Percentiles rank a stretch among this genome's conserved stretches.
These are phyloP conservation scores for Eucalyptus sp. DNA, from an alignment of 345 rosid species.

Conservation along the genomic window DNA sequence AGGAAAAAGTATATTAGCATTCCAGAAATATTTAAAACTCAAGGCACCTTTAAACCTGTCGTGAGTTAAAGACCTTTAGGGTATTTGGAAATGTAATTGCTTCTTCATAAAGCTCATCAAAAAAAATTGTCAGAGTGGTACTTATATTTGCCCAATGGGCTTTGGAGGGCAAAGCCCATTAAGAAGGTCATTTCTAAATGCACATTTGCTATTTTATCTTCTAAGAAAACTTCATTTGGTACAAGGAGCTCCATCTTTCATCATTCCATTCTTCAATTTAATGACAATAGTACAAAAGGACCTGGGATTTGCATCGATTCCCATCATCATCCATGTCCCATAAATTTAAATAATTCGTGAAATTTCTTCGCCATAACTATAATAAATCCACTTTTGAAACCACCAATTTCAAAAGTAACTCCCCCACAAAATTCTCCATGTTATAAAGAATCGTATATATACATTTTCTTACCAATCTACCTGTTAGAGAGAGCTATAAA, in stretches of 20 bases:
- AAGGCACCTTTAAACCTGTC: rapidly evolving
- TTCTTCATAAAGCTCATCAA: not conserved
- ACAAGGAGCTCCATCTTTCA: not conserved
- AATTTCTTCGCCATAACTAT: not conserved
- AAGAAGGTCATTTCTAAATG: rapidly evolving
- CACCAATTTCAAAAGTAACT: not conserved
- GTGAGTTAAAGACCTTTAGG: too few relatives aligned
- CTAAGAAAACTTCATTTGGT: not conserved
- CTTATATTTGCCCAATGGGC: not conserved
- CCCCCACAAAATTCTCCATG: not conserved
- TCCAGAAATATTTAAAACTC: not conserved
- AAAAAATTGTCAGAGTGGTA: not conserved
- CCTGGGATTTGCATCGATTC: not conserved
- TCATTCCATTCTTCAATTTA: not conserved
- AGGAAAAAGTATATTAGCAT: not conserved
- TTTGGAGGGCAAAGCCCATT: not conserved
- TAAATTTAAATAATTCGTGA: not conserved
- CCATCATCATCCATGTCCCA: not conserved
- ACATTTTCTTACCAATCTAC: not conserved
- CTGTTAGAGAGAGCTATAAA: not conserved
- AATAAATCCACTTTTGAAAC: not conserved
- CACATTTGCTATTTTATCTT: not conserved
- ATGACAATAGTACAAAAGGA: not conserved
- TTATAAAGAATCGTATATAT: not conserved
- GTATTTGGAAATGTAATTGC: too few relatives aligned